These are phyloP conservation scores for Salvia sclarea DNA, from an alignment of 305 asterid species.

Conservation along the genomic window DNA sequence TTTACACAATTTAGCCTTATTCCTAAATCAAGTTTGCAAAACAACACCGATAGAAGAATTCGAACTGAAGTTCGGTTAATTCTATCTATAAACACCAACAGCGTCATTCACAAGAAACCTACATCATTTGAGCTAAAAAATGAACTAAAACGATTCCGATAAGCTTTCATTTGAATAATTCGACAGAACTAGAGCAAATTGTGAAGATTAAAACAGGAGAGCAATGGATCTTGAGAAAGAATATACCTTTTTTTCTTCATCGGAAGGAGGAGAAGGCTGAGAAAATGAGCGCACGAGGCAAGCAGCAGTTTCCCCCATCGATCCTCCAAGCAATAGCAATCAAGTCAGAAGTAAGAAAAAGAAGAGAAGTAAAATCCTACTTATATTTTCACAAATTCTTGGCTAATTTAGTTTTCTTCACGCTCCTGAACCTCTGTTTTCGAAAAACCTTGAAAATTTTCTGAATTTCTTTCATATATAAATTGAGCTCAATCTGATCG, in stretches of 20 bases:
- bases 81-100: slow-evolving; percentile 1
- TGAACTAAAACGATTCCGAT: neutral
- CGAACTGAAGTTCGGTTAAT: neutral
- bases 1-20: neutral
- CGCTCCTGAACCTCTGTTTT: slow-evolving; percentile 20
- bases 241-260: slow-evolving; percentile 51
- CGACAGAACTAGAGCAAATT: neutral
- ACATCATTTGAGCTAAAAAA: slow-evolving; percentile 9
- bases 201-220: neutral
- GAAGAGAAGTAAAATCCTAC: neutral
- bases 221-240: neutral
- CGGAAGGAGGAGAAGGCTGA: slow-evolving; percentile 54
- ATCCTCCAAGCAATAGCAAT: slow-evolving; percentile 10
- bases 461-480: no score
- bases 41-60: slow-evolving; percentile 2
- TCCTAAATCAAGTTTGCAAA: neutral
- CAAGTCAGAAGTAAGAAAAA: neutral
- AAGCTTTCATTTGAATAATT: slow-evolving; percentile 5
- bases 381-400: neutral
- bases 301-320: slow-evolving; percentile 69
- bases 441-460: neutral
- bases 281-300: slow-evolving; percentile 59
- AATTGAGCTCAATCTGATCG: slow-evolving; percentile 8
- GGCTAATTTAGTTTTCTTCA: slow-evolving; percentile 8
- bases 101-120: slow-evolving; percentile 17